phyloP scores from a whole-genome alignment of 2,329 filamentous ascomycete genomes.

The Coniochaeta ligniaria region DNA sequence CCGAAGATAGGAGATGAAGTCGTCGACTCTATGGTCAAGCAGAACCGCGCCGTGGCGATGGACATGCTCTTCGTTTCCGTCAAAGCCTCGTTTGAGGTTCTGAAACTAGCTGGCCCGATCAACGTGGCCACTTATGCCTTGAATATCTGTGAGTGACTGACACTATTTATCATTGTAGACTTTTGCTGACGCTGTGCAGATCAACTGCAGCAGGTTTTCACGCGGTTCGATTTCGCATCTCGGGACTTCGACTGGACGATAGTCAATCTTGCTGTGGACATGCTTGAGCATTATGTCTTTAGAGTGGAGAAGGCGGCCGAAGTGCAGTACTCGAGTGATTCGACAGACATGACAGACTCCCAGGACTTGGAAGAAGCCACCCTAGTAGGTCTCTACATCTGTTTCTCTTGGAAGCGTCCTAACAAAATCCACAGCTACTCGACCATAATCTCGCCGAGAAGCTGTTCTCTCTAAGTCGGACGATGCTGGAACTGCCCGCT shows the following conservation, averaged over 20 bases:
- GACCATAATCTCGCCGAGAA: slow-evolving; percentile 39
- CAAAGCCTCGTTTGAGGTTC: slow-evolving; percentile 41
- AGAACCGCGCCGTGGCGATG: slow-evolving; percentile 45
- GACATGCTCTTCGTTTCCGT: slow-evolving; percentile 44
- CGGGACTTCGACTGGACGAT: slow-evolving; percentile 41
- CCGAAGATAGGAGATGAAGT: slow-evolving; percentile 33
- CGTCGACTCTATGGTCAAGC: slow-evolving; percentile 40
- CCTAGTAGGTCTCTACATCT: slow-evolving; percentile 21
- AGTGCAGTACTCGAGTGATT: slow-evolving; percentile 29
- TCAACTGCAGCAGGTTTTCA: slow-evolving; percentile 45
- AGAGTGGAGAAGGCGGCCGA: slow-evolving; percentile 32
- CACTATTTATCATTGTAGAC: background rate
- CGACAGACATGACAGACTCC: slow-evolving; percentile 16
- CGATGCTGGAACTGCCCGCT: slow-evolving; percentile 12
- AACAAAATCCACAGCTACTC: slow-evolving; percentile 25
- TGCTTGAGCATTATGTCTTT: slow-evolving; percentile 37
- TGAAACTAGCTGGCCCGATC: slow-evolving; percentile 37
- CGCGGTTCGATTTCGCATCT: slow-evolving; percentile 34
- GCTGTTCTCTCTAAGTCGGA: slow-evolving; percentile 36
- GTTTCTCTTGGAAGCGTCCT: background rate
- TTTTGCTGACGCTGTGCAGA: slow-evolving; percentile 16
- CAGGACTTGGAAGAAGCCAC: slow-evolving; percentile 40
- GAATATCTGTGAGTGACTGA: slow-evolving; percentile 29
- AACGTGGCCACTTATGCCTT: slow-evolving; percentile 40
- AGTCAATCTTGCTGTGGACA: slow-evolving; percentile 35